Evolutionary conservation across 106 monocot genomes (phyloP), one percentile per base, ranked within the genome.

Genomic region (Amphibolis antarctica): DNA sequence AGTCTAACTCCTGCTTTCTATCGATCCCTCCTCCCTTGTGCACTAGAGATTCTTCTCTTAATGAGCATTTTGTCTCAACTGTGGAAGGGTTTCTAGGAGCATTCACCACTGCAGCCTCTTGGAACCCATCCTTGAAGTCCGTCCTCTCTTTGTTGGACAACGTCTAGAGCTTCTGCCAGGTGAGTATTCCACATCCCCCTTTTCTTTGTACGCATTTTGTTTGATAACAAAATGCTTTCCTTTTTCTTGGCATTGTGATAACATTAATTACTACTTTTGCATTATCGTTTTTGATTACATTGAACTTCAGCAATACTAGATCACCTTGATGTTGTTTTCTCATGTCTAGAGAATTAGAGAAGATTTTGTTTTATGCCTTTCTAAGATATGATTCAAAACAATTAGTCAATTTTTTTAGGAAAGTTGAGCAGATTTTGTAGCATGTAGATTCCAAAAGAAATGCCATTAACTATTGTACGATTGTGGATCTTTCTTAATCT

Each of bases 141-240:
- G 25, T 63, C 46, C 24, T 63, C 11, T 47, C 15, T n/a, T 25
- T 63, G 46, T 36, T 15, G 14, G 44, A 24, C 5, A 48, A 45
- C 25, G 4, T 63, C 25, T 46, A 63, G 25, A 25, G 63, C 5
- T 63, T 63, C 17, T 25, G 46, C 44, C 24, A 63, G 63, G 63
- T 63, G 63, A 28, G 27, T 3, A 18, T n/a, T 3, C 25, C 22
- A 24, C 25, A 24, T 55, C n/a, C n/a, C 25, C 21, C 4, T 10
- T 55, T 36, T 42, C 42, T 61, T 24, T 42, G 12, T 26, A 14
- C 26, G 14, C 24, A n/a, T 22, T 19, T 20, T 19, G 19, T 24
- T 24, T 53, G 53, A 21, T 11, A 53, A 21, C 22, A 19, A 53
- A 53, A 53, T 21, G 26, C 18, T 7, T 28, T 58, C 14, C 15